Conservation (phyloP, 768 basidiomycete genomes). For the Boletellus emodensis region DNA sequence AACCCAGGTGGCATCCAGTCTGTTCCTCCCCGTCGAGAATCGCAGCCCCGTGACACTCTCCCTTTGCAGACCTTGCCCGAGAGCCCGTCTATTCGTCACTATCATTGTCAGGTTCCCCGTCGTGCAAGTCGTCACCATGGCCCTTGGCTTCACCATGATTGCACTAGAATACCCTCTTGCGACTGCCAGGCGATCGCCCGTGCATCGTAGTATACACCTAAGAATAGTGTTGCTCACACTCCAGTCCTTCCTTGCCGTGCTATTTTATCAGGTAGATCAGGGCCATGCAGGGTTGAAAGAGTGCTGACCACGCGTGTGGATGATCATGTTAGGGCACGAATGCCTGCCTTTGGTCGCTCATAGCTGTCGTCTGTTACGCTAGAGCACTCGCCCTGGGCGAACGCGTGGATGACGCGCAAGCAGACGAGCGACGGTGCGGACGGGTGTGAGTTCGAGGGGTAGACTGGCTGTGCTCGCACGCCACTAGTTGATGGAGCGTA, state of each 20-base stretch:
- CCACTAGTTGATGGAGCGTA: background rate
- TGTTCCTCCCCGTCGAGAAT: constrained; percentile 27
- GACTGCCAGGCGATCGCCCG: constrained; percentile 44
- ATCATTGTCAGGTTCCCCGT: constrained; percentile 77
- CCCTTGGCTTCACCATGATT: constrained; percentile 55
- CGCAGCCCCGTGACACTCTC: background rate
- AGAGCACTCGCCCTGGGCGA: constrained; percentile 68
- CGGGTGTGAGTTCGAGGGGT: constrained; percentile 41
- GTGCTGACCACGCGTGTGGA: background rate
- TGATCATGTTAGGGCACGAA: constrained; percentile 66
- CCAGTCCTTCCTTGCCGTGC: constrained; percentile 56
- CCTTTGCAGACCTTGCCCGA: constrained; percentile 51
- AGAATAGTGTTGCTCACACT: constrained; percentile 61
- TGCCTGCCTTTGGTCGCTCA: constrained; percentile 73
- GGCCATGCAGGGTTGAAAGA: background rate
- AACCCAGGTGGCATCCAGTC: constrained; percentile 79
- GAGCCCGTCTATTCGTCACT: constrained; percentile 57
- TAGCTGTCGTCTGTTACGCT: constrained; percentile 64
- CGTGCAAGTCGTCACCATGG: constrained; percentile 64
- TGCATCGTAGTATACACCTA: constrained; percentile 64
- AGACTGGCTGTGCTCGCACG: constrained; percentile 8
- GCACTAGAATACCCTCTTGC: constrained; percentile 73
- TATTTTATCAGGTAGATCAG: constrained; percentile 73
- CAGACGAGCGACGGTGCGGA: constrained; percentile 55
- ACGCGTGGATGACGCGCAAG: constrained; percentile 60